Conservation (phyloP, 768 basidiomycete genomes). For the Lentinula detonsa region DNA sequence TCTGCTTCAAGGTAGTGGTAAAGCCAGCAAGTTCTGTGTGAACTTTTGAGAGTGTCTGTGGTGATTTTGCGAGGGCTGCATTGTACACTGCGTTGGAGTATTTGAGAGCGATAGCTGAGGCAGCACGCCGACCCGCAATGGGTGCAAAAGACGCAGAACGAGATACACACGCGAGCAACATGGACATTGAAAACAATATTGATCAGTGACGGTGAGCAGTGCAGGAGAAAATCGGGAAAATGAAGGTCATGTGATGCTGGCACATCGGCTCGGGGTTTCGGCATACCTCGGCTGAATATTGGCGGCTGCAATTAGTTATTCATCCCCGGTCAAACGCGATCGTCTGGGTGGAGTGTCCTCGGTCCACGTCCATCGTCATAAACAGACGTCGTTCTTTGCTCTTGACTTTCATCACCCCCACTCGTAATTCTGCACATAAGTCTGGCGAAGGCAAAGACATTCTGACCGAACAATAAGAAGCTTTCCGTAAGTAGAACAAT, state of each 20-base stretch:
- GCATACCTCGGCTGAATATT: not conserved
- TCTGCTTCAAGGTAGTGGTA: constrained; percentile 59
- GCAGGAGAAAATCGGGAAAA: not conserved
- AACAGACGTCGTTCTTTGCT: not conserved
- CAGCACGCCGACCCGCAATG: constrained; percentile 62
- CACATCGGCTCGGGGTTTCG: not conserved
- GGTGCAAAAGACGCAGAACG: constrained; percentile 43
- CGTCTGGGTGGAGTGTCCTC: not conserved
- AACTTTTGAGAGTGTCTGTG: constrained; percentile 77
- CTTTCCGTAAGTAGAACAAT: constrained; percentile 14
- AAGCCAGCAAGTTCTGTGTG: constrained; percentile 77
- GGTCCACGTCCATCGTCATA: not conserved
- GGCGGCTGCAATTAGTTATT: not conserved
- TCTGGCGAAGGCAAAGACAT: not conserved
- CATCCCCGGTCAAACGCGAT: not conserved
- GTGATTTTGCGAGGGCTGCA: constrained; percentile 79
- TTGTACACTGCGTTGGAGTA: constrained; percentile 81
- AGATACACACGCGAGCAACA: constrained; percentile 53
- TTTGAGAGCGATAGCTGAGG: constrained; percentile 72
- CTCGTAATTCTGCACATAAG: not conserved
- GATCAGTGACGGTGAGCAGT: not conserved
- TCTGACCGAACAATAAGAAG: constrained; percentile 10
- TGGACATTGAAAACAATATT: constrained; percentile 10
- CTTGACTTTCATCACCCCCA: not conserved
- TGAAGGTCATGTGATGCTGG: not conserved